Evolutionary conservation across 192 early-diverging fungal genomes (phyloP), one percentile per base, ranked within the genome.

Genomic region (Backusella psychrophila): DNA sequence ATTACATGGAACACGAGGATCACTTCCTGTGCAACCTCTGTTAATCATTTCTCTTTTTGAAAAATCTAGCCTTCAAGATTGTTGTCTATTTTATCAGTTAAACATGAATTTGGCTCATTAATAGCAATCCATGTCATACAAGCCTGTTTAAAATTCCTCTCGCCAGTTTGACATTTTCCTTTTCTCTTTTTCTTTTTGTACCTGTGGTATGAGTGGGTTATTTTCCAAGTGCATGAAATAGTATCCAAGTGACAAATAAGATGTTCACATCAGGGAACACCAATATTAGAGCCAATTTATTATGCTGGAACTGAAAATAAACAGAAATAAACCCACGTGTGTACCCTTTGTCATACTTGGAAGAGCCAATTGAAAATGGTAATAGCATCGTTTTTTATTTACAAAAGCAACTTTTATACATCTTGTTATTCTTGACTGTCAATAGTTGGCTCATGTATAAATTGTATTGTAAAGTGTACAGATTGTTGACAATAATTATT

Each of bases 1-100:
- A 63, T 63, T 63, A 63, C 23, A 21, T 63, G 56, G 56, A 63
- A 63, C 56, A 63, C 56, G 56, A 63, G 56, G 56, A 14, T 63
- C 56, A 29, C 23, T 63, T 63, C 26, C 23, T 63, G 56, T 63
- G 56, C 56, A 26, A 63, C 56, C 23, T 5, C 29, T 4, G 56
- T 63, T 63, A 63, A 63, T 63, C 56, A 63, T 29, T 23, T 63
- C 11, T 19, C 29, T 11, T 41, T 41, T 41, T 41, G 39, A 11
- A 63, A 63, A 63, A 29, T 63, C 56, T 63, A 63, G 56, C 21
- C 56, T 59, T 59, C n/a, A 23, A 29, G 26, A 9, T 56, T 56
- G 19, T 11, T 56, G 33, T 33, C 1, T 2, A 33, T 21, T 53
- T 5, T 53, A 4, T 23, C 6, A n/a, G n/a, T 53, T 33, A 3